Percentiles rank a stretch among this genome's conserved stretches.
Evolutionary conservation across 768 basidiomycete genomes (phyloP).

Genomic region (Serendipita sp.): DNA sequence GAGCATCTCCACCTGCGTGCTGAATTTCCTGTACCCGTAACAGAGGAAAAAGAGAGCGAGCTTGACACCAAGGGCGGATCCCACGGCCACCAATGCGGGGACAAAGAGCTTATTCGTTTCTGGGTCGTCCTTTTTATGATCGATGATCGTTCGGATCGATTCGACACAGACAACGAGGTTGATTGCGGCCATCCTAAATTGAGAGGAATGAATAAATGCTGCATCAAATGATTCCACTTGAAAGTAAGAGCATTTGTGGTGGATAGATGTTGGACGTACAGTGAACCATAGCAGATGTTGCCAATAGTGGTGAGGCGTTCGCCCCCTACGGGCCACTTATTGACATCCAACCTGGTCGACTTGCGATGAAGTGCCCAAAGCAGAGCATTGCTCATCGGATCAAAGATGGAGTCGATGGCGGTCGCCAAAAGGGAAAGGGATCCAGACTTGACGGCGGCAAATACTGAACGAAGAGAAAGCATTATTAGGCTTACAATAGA

Average conservation of each 20-base stretch:
- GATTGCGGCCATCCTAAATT: constrained; percentile 68
- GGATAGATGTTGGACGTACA: neutral
- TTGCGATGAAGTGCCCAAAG: constrained; percentile 67
- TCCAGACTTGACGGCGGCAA: constrained; percentile 72
- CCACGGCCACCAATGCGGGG: constrained; percentile 70
- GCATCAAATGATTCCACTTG: neutral
- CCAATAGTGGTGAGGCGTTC: constrained; percentile 82
- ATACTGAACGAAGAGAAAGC: constrained; percentile 37
- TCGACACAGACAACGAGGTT: constrained; percentile 87
- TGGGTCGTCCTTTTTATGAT: constrained; percentile 30
- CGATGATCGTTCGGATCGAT: constrained; percentile 55
- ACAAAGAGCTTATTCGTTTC: constrained; percentile 55
- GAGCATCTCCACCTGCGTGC: constrained; percentile 85
- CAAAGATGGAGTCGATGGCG: constrained; percentile 74
- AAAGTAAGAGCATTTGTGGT: neutral
- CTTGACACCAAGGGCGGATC: constrained; percentile 79
- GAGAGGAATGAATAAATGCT: neutral
- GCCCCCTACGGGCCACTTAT: constrained; percentile 87
- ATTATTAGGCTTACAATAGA: constrained; percentile 10
- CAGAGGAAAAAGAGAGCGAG: constrained; percentile 79
- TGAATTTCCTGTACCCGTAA: constrained; percentile 55
- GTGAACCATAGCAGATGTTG: constrained; percentile 67
- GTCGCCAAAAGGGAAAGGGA: constrained; percentile 84
- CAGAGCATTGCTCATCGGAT: constrained; percentile 71
- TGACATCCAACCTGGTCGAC: constrained; percentile 51